A percentile compares a stretch with the other conserved stretches of the same genome.
phyloP scores from a whole-genome alignment of 2,329 filamentous ascomycete species.

The Grosmannia serpens region DNA sequence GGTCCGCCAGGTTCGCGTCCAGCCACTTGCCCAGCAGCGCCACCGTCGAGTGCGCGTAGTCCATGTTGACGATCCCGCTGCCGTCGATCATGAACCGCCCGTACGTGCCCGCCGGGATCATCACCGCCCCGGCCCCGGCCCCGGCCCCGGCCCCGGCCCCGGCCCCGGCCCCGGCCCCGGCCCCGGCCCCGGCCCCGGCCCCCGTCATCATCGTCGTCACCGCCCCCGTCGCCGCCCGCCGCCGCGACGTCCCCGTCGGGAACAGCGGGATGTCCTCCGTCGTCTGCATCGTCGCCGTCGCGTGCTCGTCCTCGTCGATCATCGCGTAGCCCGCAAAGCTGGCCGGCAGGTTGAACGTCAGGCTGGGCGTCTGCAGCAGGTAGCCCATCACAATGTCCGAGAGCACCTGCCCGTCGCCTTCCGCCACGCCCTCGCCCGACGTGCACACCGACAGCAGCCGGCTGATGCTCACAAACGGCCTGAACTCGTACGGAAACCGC shows the following conservation, averaged over 20 bases:
- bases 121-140: constrained; percentile 27
- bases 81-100: constrained; percentile 68
- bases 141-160: not conserved
- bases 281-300: constrained; percentile 62
- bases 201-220: constrained; percentile 2
- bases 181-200: constrained; percentile 27
- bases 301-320: constrained; percentile 64
- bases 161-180: constrained; percentile 11
- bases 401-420: too few species aligned
- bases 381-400: constrained; percentile 44
- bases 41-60: constrained; percentile 69
- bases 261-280: constrained; percentile 54
- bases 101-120: constrained; percentile 52
- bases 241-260: constrained; percentile 31
- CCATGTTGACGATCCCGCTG: constrained; percentile 63
- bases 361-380: constrained; percentile 56
- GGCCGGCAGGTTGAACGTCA: constrained; percentile 67
- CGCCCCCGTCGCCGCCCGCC: constrained; percentile 31
- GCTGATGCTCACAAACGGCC: constrained; percentile 29
- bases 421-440: constrained; percentile 28
- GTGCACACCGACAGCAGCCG: constrained; percentile 55
- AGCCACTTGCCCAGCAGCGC: constrained; percentile 68
- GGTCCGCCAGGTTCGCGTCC: constrained; percentile 52
- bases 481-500: constrained; percentile 76
- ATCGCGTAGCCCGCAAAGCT: constrained; percentile 66